Conservation (phyloP, 164 flowering plant species). For the Sedum album region DNA sequence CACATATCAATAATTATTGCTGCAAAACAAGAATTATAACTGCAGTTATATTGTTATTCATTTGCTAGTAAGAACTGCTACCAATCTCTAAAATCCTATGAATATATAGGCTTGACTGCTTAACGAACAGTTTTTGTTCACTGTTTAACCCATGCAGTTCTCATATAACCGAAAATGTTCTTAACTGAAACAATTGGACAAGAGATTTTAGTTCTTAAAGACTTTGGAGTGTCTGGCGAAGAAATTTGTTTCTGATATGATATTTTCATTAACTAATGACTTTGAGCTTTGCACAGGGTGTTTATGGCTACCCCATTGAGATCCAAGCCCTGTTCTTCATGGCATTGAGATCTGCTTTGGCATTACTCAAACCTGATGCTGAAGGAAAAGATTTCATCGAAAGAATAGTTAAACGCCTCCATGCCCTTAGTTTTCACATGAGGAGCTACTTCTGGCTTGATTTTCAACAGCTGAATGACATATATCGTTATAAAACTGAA, state of each 20-base stretch:
- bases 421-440: conserved; percentile 71
- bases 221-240: not conserved
- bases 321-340: conserved; percentile 73
- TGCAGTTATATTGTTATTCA: too few relatives aligned
- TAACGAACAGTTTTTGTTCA: too few relatives aligned
- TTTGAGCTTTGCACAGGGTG: conserved; percentile 34
- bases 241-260: not conserved
- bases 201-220: not conserved
- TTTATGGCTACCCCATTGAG: conserved; percentile 70
- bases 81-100: not conserved
- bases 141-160: too few relatives aligned
- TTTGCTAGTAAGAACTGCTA: too few relatives aligned
- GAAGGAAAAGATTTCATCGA: conserved; percentile 52
- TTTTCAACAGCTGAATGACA: conserved; percentile 58
- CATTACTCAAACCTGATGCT: conserved; percentile 45
- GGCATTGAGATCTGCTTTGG: conserved; percentile 55
- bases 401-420: conserved; percentile 43
- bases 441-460: conserved; percentile 70
- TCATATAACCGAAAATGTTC: not conserved
- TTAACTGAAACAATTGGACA: not conserved
- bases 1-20: not conserved
- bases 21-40: not conserved
- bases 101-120: not conserved
- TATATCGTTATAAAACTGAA: conserved; percentile 64
- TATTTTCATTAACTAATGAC: not conserved